Evolutionary conservation across 2,329 filamentous ascomycete genomes (phyloP).

Genomic region (Diaporthe citriasiana): DNA sequence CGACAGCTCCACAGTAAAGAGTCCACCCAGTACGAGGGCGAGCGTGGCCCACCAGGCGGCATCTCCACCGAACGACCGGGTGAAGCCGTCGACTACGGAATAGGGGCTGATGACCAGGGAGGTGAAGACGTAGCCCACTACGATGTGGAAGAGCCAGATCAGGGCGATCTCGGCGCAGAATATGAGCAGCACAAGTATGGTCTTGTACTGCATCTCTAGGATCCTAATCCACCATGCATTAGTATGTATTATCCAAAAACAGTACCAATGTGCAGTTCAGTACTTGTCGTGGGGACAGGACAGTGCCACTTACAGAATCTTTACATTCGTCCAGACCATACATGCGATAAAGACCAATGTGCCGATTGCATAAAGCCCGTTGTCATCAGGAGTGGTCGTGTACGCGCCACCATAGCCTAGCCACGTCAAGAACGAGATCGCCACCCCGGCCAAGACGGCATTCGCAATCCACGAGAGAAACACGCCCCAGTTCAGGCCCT

Average conservation of each 20-base stretch:
- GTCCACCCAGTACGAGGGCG: slow-evolving; percentile 71
- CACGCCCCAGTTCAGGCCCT: slow-evolving; percentile 80
- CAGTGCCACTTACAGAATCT: slow-evolving; percentile 74
- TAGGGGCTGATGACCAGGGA: slow-evolving; percentile 67
- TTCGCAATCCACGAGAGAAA: slow-evolving; percentile 85
- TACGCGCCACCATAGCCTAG: slow-evolving; percentile 63
- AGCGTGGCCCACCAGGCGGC: slow-evolving; percentile 81
- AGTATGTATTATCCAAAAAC: neutral
- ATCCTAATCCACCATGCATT: slow-evolving; percentile 61
- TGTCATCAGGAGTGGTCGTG: slow-evolving; percentile 66
- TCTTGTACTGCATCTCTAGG: slow-evolving; percentile 84
- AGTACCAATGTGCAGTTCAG: neutral
- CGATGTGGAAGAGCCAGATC: slow-evolving; percentile 81
- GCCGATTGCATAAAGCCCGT: slow-evolving; percentile 81
- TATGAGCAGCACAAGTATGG: slow-evolving; percentile 70
- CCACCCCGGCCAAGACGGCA: slow-evolving; percentile 78
- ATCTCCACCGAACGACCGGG: slow-evolving; percentile 76
- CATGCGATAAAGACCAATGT: slow-evolving; percentile 78
- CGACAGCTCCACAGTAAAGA: slow-evolving; percentile 75
- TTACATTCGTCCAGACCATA: slow-evolving; percentile 80
- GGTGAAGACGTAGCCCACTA: slow-evolving; percentile 74
- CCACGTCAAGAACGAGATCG: slow-evolving; percentile 75
- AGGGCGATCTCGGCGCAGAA: slow-evolving; percentile 73
- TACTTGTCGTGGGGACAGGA: neutral
- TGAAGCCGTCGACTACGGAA: slow-evolving; percentile 77